Percentiles rank a stretch among this genome's conserved stretches.
Conservation (phyloP, 768 basidiomycete species). For the Termitomyces sp. region DNA sequence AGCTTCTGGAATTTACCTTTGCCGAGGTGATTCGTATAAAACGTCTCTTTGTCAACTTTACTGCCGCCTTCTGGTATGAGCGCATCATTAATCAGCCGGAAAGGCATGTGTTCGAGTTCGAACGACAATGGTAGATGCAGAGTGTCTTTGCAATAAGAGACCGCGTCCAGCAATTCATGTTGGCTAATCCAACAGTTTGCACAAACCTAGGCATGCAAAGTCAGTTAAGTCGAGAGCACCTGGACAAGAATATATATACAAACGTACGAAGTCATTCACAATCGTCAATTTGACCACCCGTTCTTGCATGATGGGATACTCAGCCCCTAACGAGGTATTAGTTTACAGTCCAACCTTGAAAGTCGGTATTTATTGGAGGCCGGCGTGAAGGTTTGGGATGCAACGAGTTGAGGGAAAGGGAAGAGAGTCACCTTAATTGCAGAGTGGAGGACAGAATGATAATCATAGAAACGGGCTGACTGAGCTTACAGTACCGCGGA, state of each 20-base stretch:
- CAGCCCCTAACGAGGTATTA: conserved; percentile 1
- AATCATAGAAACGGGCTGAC: conserved; percentile 24
- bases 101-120: conserved; percentile 48
- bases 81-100: conserved; percentile 36
- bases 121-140: conserved; percentile 43
- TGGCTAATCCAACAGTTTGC: conserved; percentile 49
- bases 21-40: conserved; percentile 44
- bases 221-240: conserved; percentile 5
- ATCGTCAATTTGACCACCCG: conserved; percentile 42
- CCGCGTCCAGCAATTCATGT: conserved; percentile 46
- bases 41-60: conserved; percentile 34
- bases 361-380: neutral
- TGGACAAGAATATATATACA: neutral
- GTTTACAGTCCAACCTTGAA: neutral
- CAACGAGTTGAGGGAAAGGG: neutral
- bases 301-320: conserved; percentile 26
- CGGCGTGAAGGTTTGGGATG: neutral
- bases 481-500: conserved; percentile 16
- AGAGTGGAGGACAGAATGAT: conserved; percentile 17
- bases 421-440: conserved; percentile 10
- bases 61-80: conserved; percentile 31
- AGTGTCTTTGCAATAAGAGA: conserved; percentile 40
- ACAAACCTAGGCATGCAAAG: conserved; percentile 30
- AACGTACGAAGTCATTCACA: conserved; percentile 41
- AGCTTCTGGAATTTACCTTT: conserved; percentile 39